Evolutionary conservation across 2,329 filamentous ascomycete species (phyloP), one percentile per base, ranked within the genome.

Genomic region (Aspergillus costaricaensis): DNA sequence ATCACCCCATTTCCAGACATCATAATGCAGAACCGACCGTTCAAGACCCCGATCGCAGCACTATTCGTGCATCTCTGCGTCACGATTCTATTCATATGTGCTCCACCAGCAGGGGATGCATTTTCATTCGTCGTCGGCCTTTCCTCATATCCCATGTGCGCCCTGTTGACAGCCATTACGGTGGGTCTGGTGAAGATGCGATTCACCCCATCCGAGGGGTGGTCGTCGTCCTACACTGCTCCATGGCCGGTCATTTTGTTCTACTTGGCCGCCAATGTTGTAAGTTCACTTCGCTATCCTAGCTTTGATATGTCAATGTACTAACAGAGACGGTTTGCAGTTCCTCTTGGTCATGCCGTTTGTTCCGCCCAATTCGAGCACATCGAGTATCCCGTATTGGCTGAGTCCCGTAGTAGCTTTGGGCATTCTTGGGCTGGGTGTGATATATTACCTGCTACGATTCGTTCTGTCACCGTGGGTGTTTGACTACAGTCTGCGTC

Each of bases 91-190:
- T 65, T 69, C 9, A 69, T 68, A 41, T 69, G 65, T 47, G 66
- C 67, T 2, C 67, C 67, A 32, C 68, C 67, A 6, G 64, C 65
- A 14, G 65, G 67, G 2, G 64, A 67, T 36, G 67, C 67, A 2
- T 70, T 69, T 52, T 56, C 64, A 41, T 70, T 70, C 25, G 61
- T 70, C 51, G 60, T 70, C 17, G 57, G 61, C 12, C 58, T 70
- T 8, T 60, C 58, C 14, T 64, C 65, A 2, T 68, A 68, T 23
- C 67, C 64, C 3, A 62, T 62, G 3, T 62, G 63, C 0, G 57
- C 67, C 8, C 59, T 68, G 5, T 49, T 67, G 39, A 64, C 60
- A 2, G 39, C 58, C 4, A 61, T 66, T n/a, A 67, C 64, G 4
- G 50, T 66, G 21, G 66, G 65, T 2, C 39, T 67, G 48, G 61